Evolutionary conservation across 305 asterid species (phyloP), one percentile per base, ranked within the genome.

Genomic region (Fraxinus latifolia): DNA sequence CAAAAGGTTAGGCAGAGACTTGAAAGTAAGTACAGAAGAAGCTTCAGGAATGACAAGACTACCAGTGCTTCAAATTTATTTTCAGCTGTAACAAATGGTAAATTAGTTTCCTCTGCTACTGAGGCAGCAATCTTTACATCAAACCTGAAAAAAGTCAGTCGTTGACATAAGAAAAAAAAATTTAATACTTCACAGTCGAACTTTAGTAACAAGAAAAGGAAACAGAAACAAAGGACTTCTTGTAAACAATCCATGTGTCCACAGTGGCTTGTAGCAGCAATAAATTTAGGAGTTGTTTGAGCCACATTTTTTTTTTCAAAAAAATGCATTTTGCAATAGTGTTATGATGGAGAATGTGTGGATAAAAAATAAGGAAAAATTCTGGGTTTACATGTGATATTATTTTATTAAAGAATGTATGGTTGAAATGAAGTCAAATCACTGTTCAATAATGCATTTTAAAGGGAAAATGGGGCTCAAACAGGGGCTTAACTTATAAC

Each of bases 51-150:
- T 68, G 83, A 79, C 86, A 83, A 87, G 80, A 70, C 17, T 88
- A 92, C 97, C 94, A 96, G 85, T 76, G 99, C 98, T 88, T 96
- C 98, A 86, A 96, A 94, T 90, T 96, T 94, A 89, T 96, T 94
- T 91, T 94, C 98, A 82, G 98, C 99, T 32, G 99, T 96, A 87
- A 94, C 93, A 90, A 94, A 96, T 27, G 99, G 98, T 84, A 96
- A 90, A 65, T 87, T 89, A 81, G 99, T 94, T 86, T 94, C 98
- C 86, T 96, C 97, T 8, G 97, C 98, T 23, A 96, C 97, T 77
- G 98, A 98, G 74, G 95, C 90, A 78, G 98, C 98, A 90, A 95
- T 91, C 91, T 95, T 95, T 37, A 85, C 92, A 80, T 93, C 97
- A 86, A 96, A 96, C 90, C 97, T 94, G 90, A 77, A 76, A 80